Evolutionary conservation across 2,329 filamentous ascomycete species (phyloP), one percentile per base, ranked within the genome.

Genomic region (Nothomitra cinnamomea): DNA sequence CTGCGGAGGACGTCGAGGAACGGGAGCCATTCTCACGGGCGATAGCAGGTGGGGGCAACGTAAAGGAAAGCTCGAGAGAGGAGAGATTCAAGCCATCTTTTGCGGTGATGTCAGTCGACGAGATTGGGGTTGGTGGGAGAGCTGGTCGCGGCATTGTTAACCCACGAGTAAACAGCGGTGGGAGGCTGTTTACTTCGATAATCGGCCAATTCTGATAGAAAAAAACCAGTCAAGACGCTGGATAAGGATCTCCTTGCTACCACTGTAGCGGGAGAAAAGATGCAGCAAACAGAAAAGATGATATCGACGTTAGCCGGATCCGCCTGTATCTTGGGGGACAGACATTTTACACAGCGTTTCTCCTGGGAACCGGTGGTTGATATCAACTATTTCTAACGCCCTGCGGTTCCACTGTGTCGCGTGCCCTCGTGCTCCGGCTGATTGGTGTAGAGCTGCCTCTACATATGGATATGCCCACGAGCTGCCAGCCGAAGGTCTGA

Each of bases 91-190:
- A 72, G n/a, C 40, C 41, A 32, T 83, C 81, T 66, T 86, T 80
- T 58, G 79, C 82, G 54, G 79, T 77, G 64, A 92, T 85, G 63
- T 92, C 87, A 51, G 83, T 83, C 35, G 85, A 90, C 10, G 85
- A 85, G 52, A 79, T 81, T 41, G 87, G 87, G 50, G 87, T 94
- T 43, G 82, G 85, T 45, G 83, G 86, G 53, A 81, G 72, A 54
- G 71, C 72, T 45, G 77, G 73, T 55, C 76, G 79, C 65, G 83
- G 78, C 84, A 88, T 88, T 58, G 57, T 65, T 58, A 22, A 52
- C 38, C 2, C 15, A 12, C 21, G 28, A 24, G 21, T 15, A 25
- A 21, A 45, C 48, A 4, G 13, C 28, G 41, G 4, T 43, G 13
- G 13, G 21, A 19, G 4, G 21, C 41, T 43, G 41, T 43, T 43